Evolutionary conservation across 257 asterid species (phyloP), one percentile per base, ranked within the genome.

Genomic region (Salvia hispanica): DNA sequence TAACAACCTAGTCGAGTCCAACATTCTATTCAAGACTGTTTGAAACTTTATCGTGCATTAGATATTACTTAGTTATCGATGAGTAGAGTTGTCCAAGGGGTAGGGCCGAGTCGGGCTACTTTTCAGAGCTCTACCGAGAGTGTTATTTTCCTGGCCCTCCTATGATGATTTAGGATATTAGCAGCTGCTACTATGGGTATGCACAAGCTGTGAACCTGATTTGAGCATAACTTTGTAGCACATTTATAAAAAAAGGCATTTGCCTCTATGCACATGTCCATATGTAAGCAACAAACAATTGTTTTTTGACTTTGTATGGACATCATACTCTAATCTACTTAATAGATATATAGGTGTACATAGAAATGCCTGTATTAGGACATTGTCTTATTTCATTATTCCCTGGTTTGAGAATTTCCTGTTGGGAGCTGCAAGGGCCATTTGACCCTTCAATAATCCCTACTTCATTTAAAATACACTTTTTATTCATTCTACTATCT

Each of bases 301-400:
- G 14, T 31, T 33, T 61, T 62, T 73, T 48, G 79, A 71, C 77
- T 50, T 73, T 47, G 72, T 77, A 76, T 83, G 65, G 96, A 95
- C 88, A 82, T 62, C 21, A 62, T 69, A 87, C 48, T 68, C 73
- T 60, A 42, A 44, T 34, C 46, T 72, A 16, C 61, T 62, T 47
- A 25, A 47, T 31, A 18, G 47, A 59, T 48, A 54, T 57, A 28
- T 46, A 7, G 21, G 31, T 25, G 3, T 25, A 25, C 39, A 28
- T 21, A 12, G 31, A 28, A 21, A 12, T 37, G 58, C 63, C 45
- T 15, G 40, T 61, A 11, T 37, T 48, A 15, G 50, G 6, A 18
- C 12, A 6, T 62, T 51, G 31, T 39, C 37, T 12, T 13, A 48
- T 7, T 48, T 7, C 62, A 43, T 67, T 44, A 54, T 58, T 59